Evolutionary conservation across 2,329 filamentous ascomycete species (phyloP).

Genomic region (Bisporella sp.): DNA sequence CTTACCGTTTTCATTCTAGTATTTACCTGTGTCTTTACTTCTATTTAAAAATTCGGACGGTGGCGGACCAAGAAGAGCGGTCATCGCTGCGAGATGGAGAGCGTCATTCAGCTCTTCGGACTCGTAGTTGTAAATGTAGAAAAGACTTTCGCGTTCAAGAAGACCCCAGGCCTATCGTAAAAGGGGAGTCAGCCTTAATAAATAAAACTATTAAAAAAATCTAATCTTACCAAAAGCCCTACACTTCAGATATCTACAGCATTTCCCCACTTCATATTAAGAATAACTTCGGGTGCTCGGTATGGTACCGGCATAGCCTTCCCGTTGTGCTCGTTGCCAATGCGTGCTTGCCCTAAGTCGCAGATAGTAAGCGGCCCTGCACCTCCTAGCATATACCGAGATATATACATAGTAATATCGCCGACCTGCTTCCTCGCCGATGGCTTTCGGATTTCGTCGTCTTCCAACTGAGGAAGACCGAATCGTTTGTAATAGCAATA

Average conservation of each 20-base stretch:
- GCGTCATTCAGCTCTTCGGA: slow-evolving; percentile 10
- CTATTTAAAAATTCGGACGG: slow-evolving; percentile 12
- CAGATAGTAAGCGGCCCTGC: slow-evolving; percentile 9
- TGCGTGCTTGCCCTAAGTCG: slow-evolving; percentile 11
- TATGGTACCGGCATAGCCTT: slow-evolving; percentile 18
- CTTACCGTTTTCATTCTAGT: slow-evolving; percentile 11
- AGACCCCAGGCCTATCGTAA: slow-evolving; percentile 11
- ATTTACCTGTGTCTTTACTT: slow-evolving; percentile 13
- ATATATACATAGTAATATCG: slow-evolving; percentile 7
- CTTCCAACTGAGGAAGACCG: slow-evolving; percentile 10
- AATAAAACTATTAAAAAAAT: slow-evolving; percentile 2
- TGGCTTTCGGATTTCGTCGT: slow-evolving; percentile 9
- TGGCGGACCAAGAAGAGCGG: slow-evolving; percentile 13
- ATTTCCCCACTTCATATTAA: slow-evolving; percentile 28
- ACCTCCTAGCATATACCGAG: slow-evolving; percentile 9
- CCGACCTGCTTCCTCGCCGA: slow-evolving; percentile 11
- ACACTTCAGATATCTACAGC: slow-evolving; percentile 29
- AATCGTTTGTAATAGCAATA: slow-evolving; percentile 10
- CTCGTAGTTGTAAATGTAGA: slow-evolving; percentile 10
- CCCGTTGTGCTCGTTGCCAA: slow-evolving; percentile 3
- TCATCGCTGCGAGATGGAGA: slow-evolving; percentile 11
- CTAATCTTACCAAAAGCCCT: slow-evolving; percentile 25
- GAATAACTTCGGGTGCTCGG: slow-evolving; percentile 29
- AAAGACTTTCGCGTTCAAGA: slow-evolving; percentile 13
- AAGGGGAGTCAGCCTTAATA: slow-evolving; percentile 6